Conservation (phyloP, 2,329 filamentous ascomycete species). For the Botrytis hyacinthi region DNA sequence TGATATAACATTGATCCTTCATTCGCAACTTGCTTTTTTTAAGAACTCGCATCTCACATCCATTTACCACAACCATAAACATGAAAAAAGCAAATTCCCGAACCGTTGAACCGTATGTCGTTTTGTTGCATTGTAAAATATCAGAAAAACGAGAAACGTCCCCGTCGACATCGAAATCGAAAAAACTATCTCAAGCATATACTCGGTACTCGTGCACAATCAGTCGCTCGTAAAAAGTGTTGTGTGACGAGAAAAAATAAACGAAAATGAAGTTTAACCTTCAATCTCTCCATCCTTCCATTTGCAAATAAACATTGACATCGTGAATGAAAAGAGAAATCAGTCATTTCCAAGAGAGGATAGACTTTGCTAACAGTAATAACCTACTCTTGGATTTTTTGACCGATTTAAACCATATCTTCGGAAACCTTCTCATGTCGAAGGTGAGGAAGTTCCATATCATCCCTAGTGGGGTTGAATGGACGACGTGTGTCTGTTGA, state of each 20-base stretch:
- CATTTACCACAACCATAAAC: not conserved
- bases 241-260: not conserved
- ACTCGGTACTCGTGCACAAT: not conserved
- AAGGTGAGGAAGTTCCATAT: conserved; percentile 9
- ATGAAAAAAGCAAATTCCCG: not conserved
- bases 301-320: not conserved
- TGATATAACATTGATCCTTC: not conserved
- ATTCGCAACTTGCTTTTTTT: not conserved
- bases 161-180: not conserved
- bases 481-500: not conserved
- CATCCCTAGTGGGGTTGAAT: not conserved
- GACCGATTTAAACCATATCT: not conserved
- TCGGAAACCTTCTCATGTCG: not conserved
- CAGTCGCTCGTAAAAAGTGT: not conserved
- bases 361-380: not conserved
- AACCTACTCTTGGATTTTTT: not conserved
- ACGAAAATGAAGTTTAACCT: not conserved
- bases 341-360: not conserved
- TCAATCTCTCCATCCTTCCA: not conserved
- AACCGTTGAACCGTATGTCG: not conserved
- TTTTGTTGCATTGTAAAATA: not conserved
- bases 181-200: not conserved
- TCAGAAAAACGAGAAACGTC: not conserved
- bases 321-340: not conserved
- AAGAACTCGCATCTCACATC: not conserved